Conservation (phyloP, 495 filamentous ascomycete species). For the Penicillium cosmopolitanum region DNA sequence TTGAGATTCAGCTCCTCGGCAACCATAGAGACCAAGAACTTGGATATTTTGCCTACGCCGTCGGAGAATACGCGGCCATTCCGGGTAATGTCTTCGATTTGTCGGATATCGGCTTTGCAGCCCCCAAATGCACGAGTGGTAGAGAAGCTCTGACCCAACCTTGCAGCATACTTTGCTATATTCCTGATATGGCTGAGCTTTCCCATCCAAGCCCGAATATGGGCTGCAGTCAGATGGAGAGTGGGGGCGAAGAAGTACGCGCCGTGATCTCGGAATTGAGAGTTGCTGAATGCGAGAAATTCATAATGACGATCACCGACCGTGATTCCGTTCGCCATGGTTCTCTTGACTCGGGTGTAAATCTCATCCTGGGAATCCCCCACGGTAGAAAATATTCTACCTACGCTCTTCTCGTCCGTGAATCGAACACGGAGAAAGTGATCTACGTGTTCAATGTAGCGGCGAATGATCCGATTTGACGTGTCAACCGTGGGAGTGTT, state of each 20-base stretch:
- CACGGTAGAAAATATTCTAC: conserved; percentile 58
- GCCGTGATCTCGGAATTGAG: conserved; percentile 89
- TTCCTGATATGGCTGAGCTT: conserved; percentile 74
- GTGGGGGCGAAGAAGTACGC: conserved; percentile 84
- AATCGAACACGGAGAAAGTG: conserved; percentile 92
- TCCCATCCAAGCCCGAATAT: conserved; percentile 93
- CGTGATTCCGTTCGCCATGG: conserved; percentile 75
- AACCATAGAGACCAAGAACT: conserved; percentile 71
- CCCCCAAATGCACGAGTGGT: conserved; percentile 74
- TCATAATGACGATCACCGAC: conserved; percentile 82
- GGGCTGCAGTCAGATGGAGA: conserved; percentile 61
- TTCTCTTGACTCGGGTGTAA: conserved; percentile 71
- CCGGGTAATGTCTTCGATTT: conserved; percentile 65
- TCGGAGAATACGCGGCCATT: conserved; percentile 80
- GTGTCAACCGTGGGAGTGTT: conserved; percentile 78
- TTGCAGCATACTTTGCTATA: conserved; percentile 82
- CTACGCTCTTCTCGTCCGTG: conserved; percentile 74
- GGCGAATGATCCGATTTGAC: conserved; percentile 83
- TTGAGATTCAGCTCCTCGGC: conserved; percentile 63
- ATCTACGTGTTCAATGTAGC: conserved; percentile 68
- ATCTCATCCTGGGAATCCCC: conserved; percentile 67
- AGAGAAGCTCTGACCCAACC: conserved; percentile 94
- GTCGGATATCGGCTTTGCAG: conserved; percentile 40
- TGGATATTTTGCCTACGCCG: conserved; percentile 91
- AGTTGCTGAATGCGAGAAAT: conserved; percentile 95